These are phyloP conservation scores for Gossypium thurberi DNA, from an alignment of 345 rosid genomes.

Conservation along the genomic window DNA sequence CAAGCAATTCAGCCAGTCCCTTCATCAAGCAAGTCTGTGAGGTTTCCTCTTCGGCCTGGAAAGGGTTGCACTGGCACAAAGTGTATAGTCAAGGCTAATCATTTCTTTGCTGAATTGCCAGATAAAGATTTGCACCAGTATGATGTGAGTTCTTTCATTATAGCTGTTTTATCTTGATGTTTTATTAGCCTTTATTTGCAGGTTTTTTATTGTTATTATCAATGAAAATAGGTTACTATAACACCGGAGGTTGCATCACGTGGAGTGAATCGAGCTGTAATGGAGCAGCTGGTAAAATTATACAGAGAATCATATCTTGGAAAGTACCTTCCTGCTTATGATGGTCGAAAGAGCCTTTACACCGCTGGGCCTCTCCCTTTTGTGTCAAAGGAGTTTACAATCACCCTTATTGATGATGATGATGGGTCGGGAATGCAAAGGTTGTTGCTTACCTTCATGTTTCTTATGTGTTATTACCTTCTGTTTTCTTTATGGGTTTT, in stretches of 20 bases:
- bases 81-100: constrained; percentile 94
- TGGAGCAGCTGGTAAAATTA: constrained; percentile 50
- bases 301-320: constrained; percentile 80
- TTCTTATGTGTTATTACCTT: not conserved
- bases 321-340: constrained; percentile 88
- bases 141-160: constrained; percentile 46
- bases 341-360: constrained; percentile 86
- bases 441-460: constrained; percentile 20
- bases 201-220: not conserved
- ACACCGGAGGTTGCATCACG: constrained; percentile 74
- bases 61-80: constrained; percentile 51
- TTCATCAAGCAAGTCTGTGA: constrained; percentile 64
- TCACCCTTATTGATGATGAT: constrained; percentile 70
- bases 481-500: not conserved
- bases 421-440: constrained; percentile 75
- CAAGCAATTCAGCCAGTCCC: constrained; percentile 60
- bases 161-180: not conserved
- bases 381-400: constrained; percentile 60
- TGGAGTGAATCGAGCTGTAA: constrained; percentile 83
- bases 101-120: constrained; percentile 82
- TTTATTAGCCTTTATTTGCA: not conserved
- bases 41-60: constrained; percentile 85
- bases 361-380: constrained; percentile 95
- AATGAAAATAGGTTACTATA: constrained; percentile 54
- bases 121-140: constrained; percentile 96